phyloP scores from a whole-genome alignment of 768 basidiomycete species.

The Gymnopilus junonius region DNA sequence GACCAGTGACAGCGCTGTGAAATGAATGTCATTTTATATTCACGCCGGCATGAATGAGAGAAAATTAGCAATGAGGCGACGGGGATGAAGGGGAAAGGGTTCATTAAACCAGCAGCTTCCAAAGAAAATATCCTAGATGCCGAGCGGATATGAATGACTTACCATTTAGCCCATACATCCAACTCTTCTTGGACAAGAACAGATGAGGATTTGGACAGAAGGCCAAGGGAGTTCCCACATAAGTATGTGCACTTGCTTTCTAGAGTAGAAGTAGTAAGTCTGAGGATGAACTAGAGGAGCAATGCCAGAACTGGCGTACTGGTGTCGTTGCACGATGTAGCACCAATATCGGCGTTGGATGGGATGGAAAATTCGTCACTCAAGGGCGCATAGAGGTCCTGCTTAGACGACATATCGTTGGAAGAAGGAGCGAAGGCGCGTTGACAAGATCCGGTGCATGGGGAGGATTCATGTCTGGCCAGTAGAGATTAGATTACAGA shows the following conservation, averaged over 20 bases:
- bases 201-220: slow-evolving; percentile 75
- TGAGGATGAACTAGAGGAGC: not conserved
- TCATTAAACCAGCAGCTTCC: slow-evolving; percentile 9
- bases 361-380: slow-evolving; percentile 62
- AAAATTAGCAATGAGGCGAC: slow-evolving; percentile 14
- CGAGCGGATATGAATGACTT: slow-evolving; percentile 24
- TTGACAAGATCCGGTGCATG: slow-evolving; percentile 17
- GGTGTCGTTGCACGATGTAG: slow-evolving; percentile 39
- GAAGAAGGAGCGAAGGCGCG: not conserved
- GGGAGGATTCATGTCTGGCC: not conserved
- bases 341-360: slow-evolving; percentile 53
- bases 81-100: slow-evolving; percentile 9
- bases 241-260: slow-evolving; percentile 77
- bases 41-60: slow-evolving; percentile 16
- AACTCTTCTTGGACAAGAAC: slow-evolving; percentile 82
- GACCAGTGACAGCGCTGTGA: slow-evolving; percentile 81
- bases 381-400: slow-evolving; percentile 39
- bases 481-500: slow-evolving; percentile 23
- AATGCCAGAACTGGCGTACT: slow-evolving; percentile 31
- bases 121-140: not conserved
- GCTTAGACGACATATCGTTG: slow-evolving; percentile 4
- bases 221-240: slow-evolving; percentile 94
- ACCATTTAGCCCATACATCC: slow-evolving; percentile 79
- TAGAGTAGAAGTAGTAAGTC: slow-evolving; percentile 28
- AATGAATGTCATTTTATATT: slow-evolving; percentile 17